Percentiles rank a stretch among this genome's conserved stretches.
Evolutionary conservation across 306 rosid species (phyloP).

Genomic region (barrel medic (Medicago truncatula)): DNA sequence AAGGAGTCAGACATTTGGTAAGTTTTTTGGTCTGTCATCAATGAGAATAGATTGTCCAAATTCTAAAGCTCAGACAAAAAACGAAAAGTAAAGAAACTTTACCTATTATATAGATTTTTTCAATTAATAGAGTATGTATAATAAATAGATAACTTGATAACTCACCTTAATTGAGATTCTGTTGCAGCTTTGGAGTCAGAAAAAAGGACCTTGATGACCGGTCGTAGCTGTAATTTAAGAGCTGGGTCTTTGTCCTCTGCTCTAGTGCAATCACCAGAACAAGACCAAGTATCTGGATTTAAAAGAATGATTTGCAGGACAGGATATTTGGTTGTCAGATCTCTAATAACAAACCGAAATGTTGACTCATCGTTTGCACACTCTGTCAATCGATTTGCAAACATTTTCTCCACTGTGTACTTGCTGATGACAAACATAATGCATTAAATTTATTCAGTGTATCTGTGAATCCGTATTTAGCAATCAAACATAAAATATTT

Average conservation of each 20-base stretch:
- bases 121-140: slow-evolving; percentile 1
- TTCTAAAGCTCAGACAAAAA: slow-evolving; percentile 18
- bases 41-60: slow-evolving; percentile 13
- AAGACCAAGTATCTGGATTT: slow-evolving; percentile 78
- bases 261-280: slow-evolving; percentile 60
- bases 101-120: neutral
- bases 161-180: slow-evolving; percentile 75
- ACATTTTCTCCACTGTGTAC: slow-evolving; percentile 80
- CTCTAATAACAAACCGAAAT: slow-evolving; percentile 82
- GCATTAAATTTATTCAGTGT: slow-evolving; percentile 13
- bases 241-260: slow-evolving; percentile 41
- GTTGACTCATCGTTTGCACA: slow-evolving; percentile 79
- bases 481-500: slow-evolving; percentile 29
- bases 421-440: slow-evolving; percentile 55
- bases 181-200: slow-evolving; percentile 55
- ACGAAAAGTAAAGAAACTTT: neutral
- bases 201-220: slow-evolving; percentile 75
- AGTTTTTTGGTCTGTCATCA: neutral
- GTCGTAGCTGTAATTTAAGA: slow-evolving; percentile 62
- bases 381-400: slow-evolving; percentile 72
- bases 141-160: slow-evolving; percentile 21
- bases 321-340: slow-evolving; percentile 66
- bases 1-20: slow-evolving; percentile 24
- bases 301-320: slow-evolving; percentile 71
- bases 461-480: slow-evolving; percentile 8